Conservation (phyloP, 2,329 filamentous ascomycete genomes). For the Pseudogymnoascus sp. region DNA sequence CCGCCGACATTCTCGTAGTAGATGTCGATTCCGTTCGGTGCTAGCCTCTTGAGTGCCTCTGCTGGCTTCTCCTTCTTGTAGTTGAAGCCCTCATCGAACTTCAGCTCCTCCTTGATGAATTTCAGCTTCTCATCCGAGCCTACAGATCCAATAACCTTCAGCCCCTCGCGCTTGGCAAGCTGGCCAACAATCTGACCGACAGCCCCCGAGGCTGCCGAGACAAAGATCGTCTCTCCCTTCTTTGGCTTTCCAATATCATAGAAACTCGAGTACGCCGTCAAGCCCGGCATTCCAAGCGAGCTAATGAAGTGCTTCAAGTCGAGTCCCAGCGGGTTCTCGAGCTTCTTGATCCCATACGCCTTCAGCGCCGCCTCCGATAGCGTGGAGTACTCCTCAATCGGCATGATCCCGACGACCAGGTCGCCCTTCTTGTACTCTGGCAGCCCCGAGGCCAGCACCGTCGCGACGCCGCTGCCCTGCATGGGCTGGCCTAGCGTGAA, state of each 20-base stretch:
- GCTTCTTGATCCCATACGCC: constrained; percentile 37
- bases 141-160: constrained; percentile 66
- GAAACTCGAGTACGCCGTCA: constrained; percentile 67
- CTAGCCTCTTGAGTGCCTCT: constrained; percentile 57
- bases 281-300: constrained; percentile 67
- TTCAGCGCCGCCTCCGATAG: constrained; percentile 40
- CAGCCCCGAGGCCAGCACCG: constrained; percentile 63
- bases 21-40: constrained; percentile 67
- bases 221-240: constrained; percentile 70
- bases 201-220: constrained; percentile 65
- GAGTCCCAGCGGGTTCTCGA: constrained; percentile 63
- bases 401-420: constrained; percentile 48
- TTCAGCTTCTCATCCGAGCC: constrained; percentile 69
- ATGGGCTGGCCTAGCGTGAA: constrained; percentile 58
- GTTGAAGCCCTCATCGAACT: constrained; percentile 69
- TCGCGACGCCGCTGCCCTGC: constrained; percentile 53
- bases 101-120: constrained; percentile 64
- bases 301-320: constrained; percentile 64
- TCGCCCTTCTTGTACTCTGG: constrained; percentile 59
- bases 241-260: constrained; percentile 69
- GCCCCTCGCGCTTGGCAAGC: constrained; percentile 66
- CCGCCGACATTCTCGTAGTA: constrained; percentile 78
- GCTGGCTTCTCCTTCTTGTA: constrained; percentile 66
- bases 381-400: constrained; percentile 61
- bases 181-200: constrained; percentile 71